Conservation (phyloP, 176 grass and related monocot species). For the Rhynchospora tenuis region DNA sequence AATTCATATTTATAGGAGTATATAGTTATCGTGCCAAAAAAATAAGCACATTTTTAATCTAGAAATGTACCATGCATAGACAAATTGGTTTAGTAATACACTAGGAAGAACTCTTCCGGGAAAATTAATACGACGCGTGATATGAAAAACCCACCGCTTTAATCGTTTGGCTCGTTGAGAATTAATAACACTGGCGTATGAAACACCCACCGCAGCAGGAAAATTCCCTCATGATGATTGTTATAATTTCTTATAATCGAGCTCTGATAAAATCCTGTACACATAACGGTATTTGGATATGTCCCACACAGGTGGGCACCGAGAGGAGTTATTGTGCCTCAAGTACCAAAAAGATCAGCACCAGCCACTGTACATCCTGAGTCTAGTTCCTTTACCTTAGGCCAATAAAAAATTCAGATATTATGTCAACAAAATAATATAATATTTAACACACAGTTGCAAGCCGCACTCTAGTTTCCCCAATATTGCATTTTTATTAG, state of each 20-base stretch:
- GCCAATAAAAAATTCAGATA: conserved; percentile 17
- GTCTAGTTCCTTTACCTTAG: conserved; percentile 32
- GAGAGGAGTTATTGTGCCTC: conserved; percentile 47
- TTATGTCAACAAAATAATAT: neutral
- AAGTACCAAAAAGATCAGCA: conserved; percentile 86
- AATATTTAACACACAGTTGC: neutral
- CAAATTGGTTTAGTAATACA: too few relatives aligned
- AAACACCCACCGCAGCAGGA: neutral
- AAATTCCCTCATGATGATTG: neutral
- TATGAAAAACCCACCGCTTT: too few relatives aligned
- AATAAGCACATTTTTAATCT: neutral
- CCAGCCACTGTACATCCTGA: conserved; percentile 37
- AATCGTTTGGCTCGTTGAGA: too few relatives aligned
- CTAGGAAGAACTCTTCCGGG: too few relatives aligned
- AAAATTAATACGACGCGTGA: too few relatives aligned
- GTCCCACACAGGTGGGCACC: conserved; percentile 1
- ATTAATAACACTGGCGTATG: too few relatives aligned
- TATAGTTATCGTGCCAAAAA: neutral
- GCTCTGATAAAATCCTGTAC: conserved; percentile 14
- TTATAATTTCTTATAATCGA: neutral
- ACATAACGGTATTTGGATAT: conserved; percentile 21
- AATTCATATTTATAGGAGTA: neutral
- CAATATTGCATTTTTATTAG: neutral
- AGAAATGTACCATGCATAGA: neutral
- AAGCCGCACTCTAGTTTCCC: neutral